phyloP scores from a whole-genome alignment of 2,329 filamentous ascomycete species.

The Lasiodiplodia gonubiensis region DNA sequence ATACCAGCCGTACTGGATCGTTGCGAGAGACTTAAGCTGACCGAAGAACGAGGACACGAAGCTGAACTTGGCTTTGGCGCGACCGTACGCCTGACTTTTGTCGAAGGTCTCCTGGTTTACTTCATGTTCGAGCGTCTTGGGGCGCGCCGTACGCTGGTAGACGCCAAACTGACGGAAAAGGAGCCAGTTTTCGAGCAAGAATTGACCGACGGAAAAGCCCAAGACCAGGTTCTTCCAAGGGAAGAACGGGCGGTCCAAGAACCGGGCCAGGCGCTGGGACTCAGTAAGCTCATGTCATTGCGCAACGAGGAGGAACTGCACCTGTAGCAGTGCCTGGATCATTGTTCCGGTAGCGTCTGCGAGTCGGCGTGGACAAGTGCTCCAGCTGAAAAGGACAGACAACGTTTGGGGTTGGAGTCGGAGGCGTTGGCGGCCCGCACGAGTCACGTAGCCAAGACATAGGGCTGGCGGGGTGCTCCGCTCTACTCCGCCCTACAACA shows the following conservation, averaged over 20 bases:
- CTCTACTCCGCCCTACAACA: not conserved
- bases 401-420: conserved; percentile 7
- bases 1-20: conserved; percentile 89
- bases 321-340: conserved; percentile 30
- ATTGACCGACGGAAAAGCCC: conserved; percentile 91
- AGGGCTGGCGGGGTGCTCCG: conserved; percentile 17
- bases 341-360: conserved; percentile 17
- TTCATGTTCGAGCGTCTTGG: conserved; percentile 85
- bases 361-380: conserved; percentile 1
- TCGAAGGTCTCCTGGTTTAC: conserved; percentile 90
- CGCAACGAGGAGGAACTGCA: not conserved
- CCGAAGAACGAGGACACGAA: conserved; percentile 81
- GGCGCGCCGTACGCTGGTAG: conserved; percentile 77
- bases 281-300: conserved; percentile 14
- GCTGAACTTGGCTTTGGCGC: conserved; percentile 90
- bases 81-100: conserved; percentile 93
- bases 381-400: conserved; percentile 17
- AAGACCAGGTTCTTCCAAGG: conserved; percentile 98
- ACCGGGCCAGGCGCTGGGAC: conserved; percentile 71
- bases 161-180: conserved; percentile 89
- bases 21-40: conserved; percentile 85
- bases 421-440: conserved; percentile 10
- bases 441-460: conserved; percentile 22
- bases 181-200: conserved; percentile 86
- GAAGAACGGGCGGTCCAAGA: conserved; percentile 89